phyloP scores from a whole-genome alignment of 257 asterid genomes.

The Mentha longifolia region DNA sequence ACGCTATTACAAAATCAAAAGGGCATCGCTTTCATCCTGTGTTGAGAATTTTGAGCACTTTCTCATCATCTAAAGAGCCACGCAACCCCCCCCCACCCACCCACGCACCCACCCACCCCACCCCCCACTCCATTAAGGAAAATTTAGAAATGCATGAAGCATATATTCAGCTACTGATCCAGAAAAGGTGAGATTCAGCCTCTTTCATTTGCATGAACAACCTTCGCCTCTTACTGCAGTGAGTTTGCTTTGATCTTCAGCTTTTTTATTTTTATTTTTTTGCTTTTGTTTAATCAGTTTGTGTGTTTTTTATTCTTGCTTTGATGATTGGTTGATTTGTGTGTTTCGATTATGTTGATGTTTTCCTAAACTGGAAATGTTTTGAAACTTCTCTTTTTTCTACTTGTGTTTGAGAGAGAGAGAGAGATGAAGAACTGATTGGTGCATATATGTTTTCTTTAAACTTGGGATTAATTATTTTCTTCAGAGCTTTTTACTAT shows the following conservation, averaged over 20 bases:
- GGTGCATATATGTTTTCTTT: background rate
- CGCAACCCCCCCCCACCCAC: constrained; percentile 30
- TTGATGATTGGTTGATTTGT: background rate
- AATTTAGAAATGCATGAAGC: constrained; percentile 33
- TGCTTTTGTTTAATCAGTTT: background rate
- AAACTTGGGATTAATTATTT: background rate
- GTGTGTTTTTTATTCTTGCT: background rate
- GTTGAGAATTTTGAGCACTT: constrained; percentile 30
- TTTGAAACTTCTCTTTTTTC: background rate
- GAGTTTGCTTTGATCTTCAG: constrained; percentile 23
- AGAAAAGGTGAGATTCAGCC: background rate
- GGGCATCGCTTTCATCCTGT: constrained; percentile 39
- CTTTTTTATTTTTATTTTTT: background rate
- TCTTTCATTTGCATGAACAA: constrained; percentile 24
- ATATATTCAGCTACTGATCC: constrained; percentile 27
- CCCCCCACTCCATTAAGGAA: constrained; percentile 8
- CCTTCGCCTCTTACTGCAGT: constrained; percentile 16
- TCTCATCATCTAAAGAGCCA: constrained; percentile 31
- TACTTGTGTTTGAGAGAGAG: background rate
- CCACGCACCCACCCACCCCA: background rate
- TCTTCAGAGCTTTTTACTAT: background rate
- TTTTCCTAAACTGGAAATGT: background rate
- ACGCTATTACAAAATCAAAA: background rate
- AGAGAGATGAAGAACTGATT: background rate
- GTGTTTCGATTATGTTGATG: constrained; percentile 7